Conservation (phyloP, 768 basidiomycete genomes). For the Tylopilus felleus region DNA sequence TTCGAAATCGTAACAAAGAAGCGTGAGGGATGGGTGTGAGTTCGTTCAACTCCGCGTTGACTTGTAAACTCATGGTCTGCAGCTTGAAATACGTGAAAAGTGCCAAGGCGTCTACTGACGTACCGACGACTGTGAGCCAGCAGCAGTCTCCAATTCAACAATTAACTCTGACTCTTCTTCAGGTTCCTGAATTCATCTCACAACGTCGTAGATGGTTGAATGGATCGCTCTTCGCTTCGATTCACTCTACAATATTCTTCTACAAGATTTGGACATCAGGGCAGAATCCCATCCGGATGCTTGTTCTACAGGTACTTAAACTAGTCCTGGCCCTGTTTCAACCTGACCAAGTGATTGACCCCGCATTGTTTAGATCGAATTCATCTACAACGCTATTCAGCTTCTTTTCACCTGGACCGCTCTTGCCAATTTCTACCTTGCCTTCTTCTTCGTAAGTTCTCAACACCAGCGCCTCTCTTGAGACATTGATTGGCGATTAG, state of each 20-base stretch:
- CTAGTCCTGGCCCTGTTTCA: background rate
- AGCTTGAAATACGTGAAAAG: slow-evolving; percentile 88
- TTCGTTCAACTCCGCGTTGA: slow-evolving; percentile 12
- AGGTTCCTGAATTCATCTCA: slow-evolving; percentile 91
- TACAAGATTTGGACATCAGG: slow-evolving; percentile 88
- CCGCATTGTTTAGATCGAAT: slow-evolving; percentile 58
- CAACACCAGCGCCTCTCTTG: slow-evolving; percentile 14
- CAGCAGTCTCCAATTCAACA: background rate
- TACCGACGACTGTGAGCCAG: slow-evolving; percentile 66
- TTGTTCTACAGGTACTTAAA: slow-evolving; percentile 51
- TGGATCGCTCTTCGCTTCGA: slow-evolving; percentile 89
- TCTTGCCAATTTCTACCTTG: slow-evolving; percentile 89
- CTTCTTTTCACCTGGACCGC: slow-evolving; percentile 94
- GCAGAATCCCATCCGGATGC: slow-evolving; percentile 84
- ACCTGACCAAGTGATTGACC: background rate
- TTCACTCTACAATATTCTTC: slow-evolving; percentile 89
- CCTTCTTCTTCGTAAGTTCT: slow-evolving; percentile 83
- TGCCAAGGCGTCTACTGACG: slow-evolving; percentile 95
- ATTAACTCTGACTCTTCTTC: background rate
- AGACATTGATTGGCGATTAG: slow-evolving; percentile 39
- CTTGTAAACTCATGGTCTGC: slow-evolving; percentile 3
- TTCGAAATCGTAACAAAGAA: slow-evolving; percentile 94
- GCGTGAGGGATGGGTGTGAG: slow-evolving; percentile 75
- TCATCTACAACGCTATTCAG: slow-evolving; percentile 87
- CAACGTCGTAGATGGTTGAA: slow-evolving; percentile 89